Percentiles rank a stretch among this genome's conserved stretches.
Evolutionary conservation across 352 stramenopile species (phyloP).

Genomic region (Lagenidium sp.): DNA sequence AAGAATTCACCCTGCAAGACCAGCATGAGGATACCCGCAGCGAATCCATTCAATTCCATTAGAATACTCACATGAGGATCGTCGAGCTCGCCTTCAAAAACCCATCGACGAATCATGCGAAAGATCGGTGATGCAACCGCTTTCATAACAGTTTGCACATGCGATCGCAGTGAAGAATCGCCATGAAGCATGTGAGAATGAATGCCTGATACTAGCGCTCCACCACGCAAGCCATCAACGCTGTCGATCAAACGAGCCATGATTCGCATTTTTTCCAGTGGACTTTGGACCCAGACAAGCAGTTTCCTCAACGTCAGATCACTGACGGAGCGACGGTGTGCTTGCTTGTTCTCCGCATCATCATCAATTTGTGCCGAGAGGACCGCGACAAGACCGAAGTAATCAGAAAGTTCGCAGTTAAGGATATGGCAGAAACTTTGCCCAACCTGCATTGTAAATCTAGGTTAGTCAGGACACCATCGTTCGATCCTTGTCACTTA

Average conservation of each 20-base stretch:
- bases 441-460: constrained; percentile 28
- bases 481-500: too few relatives aligned
- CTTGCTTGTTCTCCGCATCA: constrained; percentile 53
- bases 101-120: constrained; percentile 84
- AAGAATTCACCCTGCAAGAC: constrained; percentile 76
- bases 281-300: constrained; percentile 86
- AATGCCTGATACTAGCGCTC: constrained; percentile 83
- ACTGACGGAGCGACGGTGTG: constrained; percentile 23
- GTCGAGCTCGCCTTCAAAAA: constrained; percentile 83
- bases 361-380: constrained; percentile 86
- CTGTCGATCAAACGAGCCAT: constrained; percentile 87
- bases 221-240: constrained; percentile 77
- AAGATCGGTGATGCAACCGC: constrained; percentile 70
- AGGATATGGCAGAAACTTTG: constrained; percentile 89
- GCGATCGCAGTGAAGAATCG: constrained; percentile 68
- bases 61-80: constrained; percentile 48
- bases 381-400: constrained; percentile 91
- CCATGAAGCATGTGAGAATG: constrained; percentile 89
- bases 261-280: constrained; percentile 79
- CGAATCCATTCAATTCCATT: neutral
- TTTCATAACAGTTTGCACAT: constrained; percentile 76
- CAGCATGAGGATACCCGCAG: neutral
- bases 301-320: constrained; percentile 85
- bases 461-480: too few relatives aligned
- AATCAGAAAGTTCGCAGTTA: constrained; percentile 88